These are phyloP conservation scores for Bimuria novae-zelandiae DNA, from an alignment of 2,329 filamentous ascomycete species.

Conservation along the genomic window DNA sequence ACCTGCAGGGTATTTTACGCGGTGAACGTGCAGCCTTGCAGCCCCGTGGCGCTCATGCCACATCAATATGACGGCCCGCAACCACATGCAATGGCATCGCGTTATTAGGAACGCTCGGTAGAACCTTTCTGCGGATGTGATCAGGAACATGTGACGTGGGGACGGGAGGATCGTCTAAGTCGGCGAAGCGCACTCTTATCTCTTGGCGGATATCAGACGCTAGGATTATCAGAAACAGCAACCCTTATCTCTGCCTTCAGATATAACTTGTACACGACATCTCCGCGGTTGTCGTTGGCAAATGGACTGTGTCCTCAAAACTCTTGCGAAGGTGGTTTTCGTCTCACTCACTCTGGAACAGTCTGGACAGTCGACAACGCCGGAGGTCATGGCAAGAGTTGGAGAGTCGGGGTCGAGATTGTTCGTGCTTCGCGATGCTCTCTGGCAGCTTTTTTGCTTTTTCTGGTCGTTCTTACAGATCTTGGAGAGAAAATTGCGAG, in stretches of 20 bases:
- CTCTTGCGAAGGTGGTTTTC: background rate
- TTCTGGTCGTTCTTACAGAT: background rate
- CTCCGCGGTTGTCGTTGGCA: constrained; percentile 39
- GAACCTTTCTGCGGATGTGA: constrained; percentile 25
- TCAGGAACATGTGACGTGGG: constrained; percentile 27
- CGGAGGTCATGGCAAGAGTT: background rate
- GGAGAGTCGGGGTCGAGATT: background rate
- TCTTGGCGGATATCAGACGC: constrained; percentile 35
- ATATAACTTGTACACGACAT: constrained; percentile 35
- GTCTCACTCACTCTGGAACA: constrained; percentile 1
- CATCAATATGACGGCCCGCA: background rate
- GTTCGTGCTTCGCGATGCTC: background rate
- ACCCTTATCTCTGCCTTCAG: constrained; percentile 34
- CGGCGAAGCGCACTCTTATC: constrained; percentile 40
- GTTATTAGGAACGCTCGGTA: constrained; percentile 10
- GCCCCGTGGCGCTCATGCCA: constrained; percentile 3
- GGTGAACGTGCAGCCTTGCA: constrained; percentile 7
- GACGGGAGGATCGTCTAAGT: constrained; percentile 27
- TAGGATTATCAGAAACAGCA: constrained; percentile 20
- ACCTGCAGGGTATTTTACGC: background rate
- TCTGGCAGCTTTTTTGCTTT: background rate
- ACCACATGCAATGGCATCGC: background rate
- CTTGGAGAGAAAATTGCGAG: background rate
- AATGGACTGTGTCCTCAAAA: constrained; percentile 26
- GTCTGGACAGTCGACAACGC: background rate